These are phyloP conservation scores for Scheffersomyces parashehatae DNA, from an alignment of 1,139 yeast species.

Conservation along the genomic window DNA sequence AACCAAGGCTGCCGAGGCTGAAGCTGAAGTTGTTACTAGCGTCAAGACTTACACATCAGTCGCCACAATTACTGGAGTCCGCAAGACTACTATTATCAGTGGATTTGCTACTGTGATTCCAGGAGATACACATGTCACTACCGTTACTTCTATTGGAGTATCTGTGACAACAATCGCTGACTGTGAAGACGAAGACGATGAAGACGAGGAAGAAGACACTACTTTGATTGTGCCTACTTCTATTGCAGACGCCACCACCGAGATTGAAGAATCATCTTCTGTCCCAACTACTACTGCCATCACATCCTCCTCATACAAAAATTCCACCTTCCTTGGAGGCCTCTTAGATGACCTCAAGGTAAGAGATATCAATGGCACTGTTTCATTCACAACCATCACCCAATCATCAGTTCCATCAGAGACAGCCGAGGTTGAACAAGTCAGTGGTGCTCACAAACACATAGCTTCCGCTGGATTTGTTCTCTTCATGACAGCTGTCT, in stretches of 20 bases:
- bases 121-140: background rate
- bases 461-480: background rate
- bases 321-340: background rate
- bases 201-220: conserved; percentile 4
- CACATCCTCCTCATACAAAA: background rate
- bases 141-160: background rate
- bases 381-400: too few species aligned
- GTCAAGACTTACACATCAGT: background rate
- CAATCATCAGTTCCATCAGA: too few species aligned
- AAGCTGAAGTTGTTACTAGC: background rate
- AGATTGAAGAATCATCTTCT: too few species aligned
- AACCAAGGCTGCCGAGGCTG: background rate
- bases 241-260: too few species aligned
- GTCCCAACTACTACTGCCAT: background rate
- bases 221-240: too few species aligned
- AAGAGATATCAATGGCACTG: too few species aligned
- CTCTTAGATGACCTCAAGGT: background rate
- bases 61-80: background rate
- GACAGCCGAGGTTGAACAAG: background rate
- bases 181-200: conserved; percentile 5
- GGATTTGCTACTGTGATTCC: too few species aligned
- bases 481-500: background rate
- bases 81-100: background rate
- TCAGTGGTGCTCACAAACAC: background rate
- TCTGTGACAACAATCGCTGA: background rate